phyloP scores from a whole-genome alignment of 495 filamentous ascomycete species.

The Hypoxylon intermedium region DNA sequence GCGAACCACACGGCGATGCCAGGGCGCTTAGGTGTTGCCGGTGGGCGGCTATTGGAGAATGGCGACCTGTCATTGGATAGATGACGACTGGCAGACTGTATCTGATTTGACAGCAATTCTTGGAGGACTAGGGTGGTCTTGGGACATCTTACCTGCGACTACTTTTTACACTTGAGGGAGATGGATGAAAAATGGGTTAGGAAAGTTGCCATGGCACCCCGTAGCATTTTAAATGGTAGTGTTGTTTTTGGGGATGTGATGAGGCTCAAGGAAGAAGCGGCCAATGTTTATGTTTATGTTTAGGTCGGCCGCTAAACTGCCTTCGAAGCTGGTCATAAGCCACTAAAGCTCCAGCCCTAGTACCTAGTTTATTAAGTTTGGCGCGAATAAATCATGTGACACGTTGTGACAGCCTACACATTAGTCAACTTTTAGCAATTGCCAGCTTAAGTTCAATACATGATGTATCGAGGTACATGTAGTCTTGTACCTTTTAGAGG shows the following conservation, averaged over 20 bases:
- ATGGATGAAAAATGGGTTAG: background rate
- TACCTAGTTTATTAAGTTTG: background rate
- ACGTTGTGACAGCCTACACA: background rate
- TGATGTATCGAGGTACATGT: too few species aligned
- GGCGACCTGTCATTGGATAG: conserved; percentile 24
- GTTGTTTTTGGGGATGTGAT: conserved; percentile 9
- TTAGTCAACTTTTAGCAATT: too few species aligned
- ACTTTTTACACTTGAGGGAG: conserved; percentile 10
- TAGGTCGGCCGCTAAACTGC: background rate
- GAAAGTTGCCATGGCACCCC: background rate
- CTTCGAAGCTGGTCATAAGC: background rate
- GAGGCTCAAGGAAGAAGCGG: background rate
- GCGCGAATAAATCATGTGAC: background rate
- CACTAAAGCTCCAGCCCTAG: background rate
- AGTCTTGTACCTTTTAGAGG: too few species aligned
- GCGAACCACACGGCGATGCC: conserved; percentile 22
- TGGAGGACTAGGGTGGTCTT: conserved; percentile 14
- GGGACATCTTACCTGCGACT: conserved; percentile 13
- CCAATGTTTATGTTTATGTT: conserved; percentile 5
- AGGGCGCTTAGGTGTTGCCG: conserved; percentile 36
- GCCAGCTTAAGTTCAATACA: too few species aligned
- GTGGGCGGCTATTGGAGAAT: conserved; percentile 40
- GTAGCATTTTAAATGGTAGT: conserved; percentile 11
- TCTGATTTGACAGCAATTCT: conserved; percentile 19
- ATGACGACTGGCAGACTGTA: conserved; percentile 2